Evolutionary conservation across 1,139 yeast species (phyloP), one percentile per base, ranked within the genome.

Genomic region (Hyphopichia pseudoburtonii): DNA sequence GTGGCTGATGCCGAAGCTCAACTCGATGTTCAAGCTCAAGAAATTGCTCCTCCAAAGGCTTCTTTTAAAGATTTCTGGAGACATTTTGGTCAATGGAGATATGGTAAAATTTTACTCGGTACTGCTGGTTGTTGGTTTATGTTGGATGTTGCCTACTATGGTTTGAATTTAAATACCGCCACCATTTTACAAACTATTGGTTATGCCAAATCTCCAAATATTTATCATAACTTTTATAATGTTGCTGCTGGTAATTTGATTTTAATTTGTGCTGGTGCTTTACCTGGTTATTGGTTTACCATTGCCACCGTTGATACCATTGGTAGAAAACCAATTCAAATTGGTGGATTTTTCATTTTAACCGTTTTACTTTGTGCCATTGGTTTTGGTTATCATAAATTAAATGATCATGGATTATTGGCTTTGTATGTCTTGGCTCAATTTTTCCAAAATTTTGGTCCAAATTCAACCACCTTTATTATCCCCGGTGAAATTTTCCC

Each of bases 401-500:
- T 86, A 42, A 48, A 54, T 40, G 76, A 70, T 43, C 72, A 80
- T 46, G 94, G 89, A 45, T 67, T 82, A 54, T 74, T 86, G 51
- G 95, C 80, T 38, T 66, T 86, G 43, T 86, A 84, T 70, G 80
- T 86, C 50, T 61, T 86, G 43, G 78, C 83, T 47, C 94, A 86
- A 70, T 84, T 87, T 61, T 87, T 87, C 82, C 81, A 82, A 65
- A 86, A 87, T 65, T 87, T 86, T 53, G 96, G 96, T 59, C 97
- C 98, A 60, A 92, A 92, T 76, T 79, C 90, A 43, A 94, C 97
- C 35, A 92, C 98, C 41, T 92, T 92, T 68, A 78, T 92, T 55
- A 80, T 88, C 54, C 97, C 98, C 35, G 98, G 97, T 64, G 98
- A 92, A 73, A 77, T 82, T 57, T 92, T 76, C 87, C 98, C 98